Evolutionary conservation across 805 yeast species (phyloP).

Genomic region (Kluyveromyces aestuarii): DNA sequence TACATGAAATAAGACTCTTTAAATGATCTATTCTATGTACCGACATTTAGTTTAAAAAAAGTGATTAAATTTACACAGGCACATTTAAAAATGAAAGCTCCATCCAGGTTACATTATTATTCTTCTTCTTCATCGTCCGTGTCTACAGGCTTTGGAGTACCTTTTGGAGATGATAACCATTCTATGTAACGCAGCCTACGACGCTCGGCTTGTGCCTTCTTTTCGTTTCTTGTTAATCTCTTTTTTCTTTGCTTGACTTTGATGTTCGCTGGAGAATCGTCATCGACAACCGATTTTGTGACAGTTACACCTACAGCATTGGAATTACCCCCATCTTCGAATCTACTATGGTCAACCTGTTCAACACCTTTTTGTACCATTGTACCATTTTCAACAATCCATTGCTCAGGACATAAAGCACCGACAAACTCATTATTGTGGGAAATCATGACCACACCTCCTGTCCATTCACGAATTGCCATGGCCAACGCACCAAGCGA

Average conservation of each 20-base stretch:
- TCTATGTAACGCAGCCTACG: constrained; percentile 89
- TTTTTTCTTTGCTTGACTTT: constrained; percentile 89
- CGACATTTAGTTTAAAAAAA: too few species aligned
- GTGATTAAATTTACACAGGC: too few species aligned
- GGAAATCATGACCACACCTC: constrained; percentile 98
- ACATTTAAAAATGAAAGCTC: not conserved
- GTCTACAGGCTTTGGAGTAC: constrained; percentile 90
- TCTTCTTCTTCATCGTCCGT: constrained; percentile 82
- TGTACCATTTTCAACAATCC: constrained; percentile 91
- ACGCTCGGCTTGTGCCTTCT: constrained; percentile 85
- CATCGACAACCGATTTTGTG: constrained; percentile 44
- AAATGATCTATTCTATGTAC: too few species aligned
- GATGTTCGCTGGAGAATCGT: constrained; percentile 92
- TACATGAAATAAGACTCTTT: too few species aligned
- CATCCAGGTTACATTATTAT: constrained; percentile 8
- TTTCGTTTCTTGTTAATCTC: constrained; percentile 95
- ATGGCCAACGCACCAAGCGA: constrained; percentile 95
- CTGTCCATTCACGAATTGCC: constrained; percentile 96
- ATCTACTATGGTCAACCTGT: constrained; percentile 65
- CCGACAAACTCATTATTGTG: constrained; percentile 96
- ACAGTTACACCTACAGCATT: constrained; percentile 40
- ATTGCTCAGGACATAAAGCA: constrained; percentile 96
- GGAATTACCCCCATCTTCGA: constrained; percentile 66
- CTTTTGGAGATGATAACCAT: constrained; percentile 95
- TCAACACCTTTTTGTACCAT: constrained; percentile 77